Base-by-base conservation (phyloP, 2,329 filamentous ascomycete species). In the Phyllosticta citribraziliensis region DNA sequence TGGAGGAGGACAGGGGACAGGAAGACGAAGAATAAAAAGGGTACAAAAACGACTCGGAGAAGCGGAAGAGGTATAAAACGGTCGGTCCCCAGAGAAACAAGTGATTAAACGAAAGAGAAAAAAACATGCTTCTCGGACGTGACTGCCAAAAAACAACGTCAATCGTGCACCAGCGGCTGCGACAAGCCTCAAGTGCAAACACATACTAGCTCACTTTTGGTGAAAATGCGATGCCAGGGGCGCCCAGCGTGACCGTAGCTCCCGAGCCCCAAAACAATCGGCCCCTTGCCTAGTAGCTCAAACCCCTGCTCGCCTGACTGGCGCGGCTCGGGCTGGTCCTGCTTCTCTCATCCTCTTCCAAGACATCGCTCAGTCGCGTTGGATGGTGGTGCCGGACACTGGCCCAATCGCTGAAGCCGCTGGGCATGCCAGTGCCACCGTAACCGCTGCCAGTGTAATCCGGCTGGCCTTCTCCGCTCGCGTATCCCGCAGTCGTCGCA, bases 371-470 rank as follows among this genome's bases (percentile, higher is more conserved):
- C 63, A 75, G 60, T 50, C 73, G 64, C 2, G 73, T 75, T 0
- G 73, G 73, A 56, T 75, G 73, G 56, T 75, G 73, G 60, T 75
- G 73, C 56, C 73, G 64, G 68, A 62, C 55, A 3, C 67, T 68
- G 5, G 69, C 66, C 73, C 73, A 75, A 57, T 74, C 72, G 8
- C 40, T 47, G 17, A 47, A 47, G 40, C 40, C 40, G 17, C 40
- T 47, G 6, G 40, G 40, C 40, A 47, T 47, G 40, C 40, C 40
- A 47, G 40, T 47, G 6, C 40, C 14, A 3, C 72, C 72, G 56
- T 75, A 75, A 1, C 70, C 72, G 35, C 68, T 66, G 2, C 73
- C 73, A 50, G 71, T 74, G 53, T 75, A 75, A 57, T 75, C 73
- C 1, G 70, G 69, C 14, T 64, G 63, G 33, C 11, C 40, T 10